These are phyloP conservation scores for Annulohypoxylon nitens DNA, from an alignment of 495 filamentous ascomycete genomes.

Conservation along the genomic window DNA sequence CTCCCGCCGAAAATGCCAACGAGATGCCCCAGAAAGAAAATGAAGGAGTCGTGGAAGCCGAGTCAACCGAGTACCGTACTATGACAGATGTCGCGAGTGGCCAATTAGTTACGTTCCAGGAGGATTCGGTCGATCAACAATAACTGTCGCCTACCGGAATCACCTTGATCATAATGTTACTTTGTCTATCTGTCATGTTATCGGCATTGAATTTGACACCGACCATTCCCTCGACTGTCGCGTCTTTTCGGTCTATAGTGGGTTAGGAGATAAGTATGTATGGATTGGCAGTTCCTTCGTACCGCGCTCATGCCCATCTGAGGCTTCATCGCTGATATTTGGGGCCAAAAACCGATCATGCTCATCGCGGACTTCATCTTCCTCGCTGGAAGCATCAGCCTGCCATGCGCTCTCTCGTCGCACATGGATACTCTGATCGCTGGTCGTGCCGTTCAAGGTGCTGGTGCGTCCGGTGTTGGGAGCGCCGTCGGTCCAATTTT, in stretches of 20 bases:
- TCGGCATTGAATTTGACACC: conserved; percentile 38
- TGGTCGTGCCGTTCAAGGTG: conserved; percentile 81
- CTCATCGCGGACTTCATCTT: conserved; percentile 79
- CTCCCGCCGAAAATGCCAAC: no score
- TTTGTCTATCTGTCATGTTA: background rate
- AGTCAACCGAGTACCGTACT: no score
- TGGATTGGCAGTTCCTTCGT: conserved; percentile 80
- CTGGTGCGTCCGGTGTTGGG: conserved; percentile 64
- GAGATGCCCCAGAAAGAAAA: no score
- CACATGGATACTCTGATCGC: conserved; percentile 81
- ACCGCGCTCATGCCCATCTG: conserved; percentile 74
- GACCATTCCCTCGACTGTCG: conserved; percentile 70
- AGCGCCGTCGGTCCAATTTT: conserved; percentile 70
- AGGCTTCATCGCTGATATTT: conserved; percentile 90
- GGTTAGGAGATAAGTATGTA: conserved; percentile 66
- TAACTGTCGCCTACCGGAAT: background rate
- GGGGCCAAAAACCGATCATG: conserved; percentile 84
- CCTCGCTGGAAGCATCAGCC: conserved; percentile 71
- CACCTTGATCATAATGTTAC: background rate
- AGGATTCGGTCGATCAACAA: background rate
- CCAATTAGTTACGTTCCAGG: no score
- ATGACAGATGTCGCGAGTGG: no score
- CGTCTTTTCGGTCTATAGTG: conserved; percentile 70
- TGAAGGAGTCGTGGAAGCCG: no score
- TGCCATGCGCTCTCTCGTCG: conserved; percentile 76